Percentiles rank a stretch among this genome's conserved stretches.
Conservation (phyloP, 2,329 filamentous ascomycete species). For the Colletotrichum gigasporum region DNA sequence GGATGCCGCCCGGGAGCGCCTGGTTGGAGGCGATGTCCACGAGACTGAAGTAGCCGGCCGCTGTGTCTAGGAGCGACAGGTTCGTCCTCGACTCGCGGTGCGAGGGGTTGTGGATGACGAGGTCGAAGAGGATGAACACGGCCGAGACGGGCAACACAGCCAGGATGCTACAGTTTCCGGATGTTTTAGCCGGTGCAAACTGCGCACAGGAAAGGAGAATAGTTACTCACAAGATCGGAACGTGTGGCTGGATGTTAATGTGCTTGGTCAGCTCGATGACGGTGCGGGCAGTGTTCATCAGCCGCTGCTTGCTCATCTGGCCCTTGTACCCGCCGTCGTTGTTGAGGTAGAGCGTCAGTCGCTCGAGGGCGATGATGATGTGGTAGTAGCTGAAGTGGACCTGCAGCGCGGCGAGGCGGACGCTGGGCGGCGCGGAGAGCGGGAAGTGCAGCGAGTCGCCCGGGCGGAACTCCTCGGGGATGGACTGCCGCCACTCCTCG, state of each 20-base stretch:
- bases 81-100: slow-evolving; percentile 33
- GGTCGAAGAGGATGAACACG: slow-evolving; percentile 36
- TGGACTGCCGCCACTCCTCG: slow-evolving; percentile 41
- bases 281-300: slow-evolving; percentile 42
- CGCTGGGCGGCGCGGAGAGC: slow-evolving; percentile 27
- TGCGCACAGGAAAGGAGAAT: too few relatives aligned
- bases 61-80: slow-evolving; percentile 30
- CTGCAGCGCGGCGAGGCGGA: slow-evolving; percentile 36
- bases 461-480: slow-evolving; percentile 43
- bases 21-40: slow-evolving; percentile 25
- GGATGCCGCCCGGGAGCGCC: slow-evolving; percentile 24
- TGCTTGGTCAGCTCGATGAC: slow-evolving; percentile 44
- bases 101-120: slow-evolving; percentile 35
- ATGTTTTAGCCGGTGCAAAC: too few relatives aligned
- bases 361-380: slow-evolving; percentile 41
- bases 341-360: slow-evolving; percentile 40
- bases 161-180: slow-evolving; percentile 32
- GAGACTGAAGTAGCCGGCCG: slow-evolving; percentile 31
- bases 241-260: slow-evolving; percentile 44
- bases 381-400: slow-evolving; percentile 43
- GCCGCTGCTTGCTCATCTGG: slow-evolving; percentile 34
- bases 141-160: slow-evolving; percentile 32
- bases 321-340: slow-evolving; percentile 25
- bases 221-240: slow-evolving; percentile 43
- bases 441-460: slow-evolving; percentile 34